Evolutionary conservation across 116 monocot genomes (phyloP).

Genomic region (Papilionanthe hybrid): DNA sequence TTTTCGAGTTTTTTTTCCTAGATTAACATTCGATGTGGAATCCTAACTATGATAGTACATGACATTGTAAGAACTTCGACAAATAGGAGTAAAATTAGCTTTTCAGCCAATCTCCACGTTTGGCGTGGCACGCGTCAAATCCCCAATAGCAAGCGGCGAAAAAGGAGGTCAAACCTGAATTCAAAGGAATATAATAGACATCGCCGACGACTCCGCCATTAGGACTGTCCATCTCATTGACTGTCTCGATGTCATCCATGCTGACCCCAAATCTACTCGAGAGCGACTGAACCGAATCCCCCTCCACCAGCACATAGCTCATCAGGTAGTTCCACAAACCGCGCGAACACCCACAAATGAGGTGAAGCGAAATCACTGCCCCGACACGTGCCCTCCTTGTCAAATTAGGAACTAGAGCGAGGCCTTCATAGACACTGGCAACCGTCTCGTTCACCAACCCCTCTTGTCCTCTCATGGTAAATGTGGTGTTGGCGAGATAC

Average conservation of each 20-base stretch:
- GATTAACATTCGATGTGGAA: too few species aligned
- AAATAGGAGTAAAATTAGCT: too few species aligned
- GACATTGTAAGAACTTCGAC: too few species aligned
- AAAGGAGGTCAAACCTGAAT: slow-evolving; percentile 53
- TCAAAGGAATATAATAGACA: slow-evolving; percentile 81
- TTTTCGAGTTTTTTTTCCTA: too few species aligned
- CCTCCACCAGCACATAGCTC: slow-evolving; percentile 63
- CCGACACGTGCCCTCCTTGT: slow-evolving; percentile 37
- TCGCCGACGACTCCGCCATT: slow-evolving; percentile 33
- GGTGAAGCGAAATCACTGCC: slow-evolving; percentile 54
- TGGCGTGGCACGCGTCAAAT: neutral
- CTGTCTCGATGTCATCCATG: slow-evolving; percentile 83
- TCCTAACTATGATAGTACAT: too few species aligned
- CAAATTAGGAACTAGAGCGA: slow-evolving; percentile 40
- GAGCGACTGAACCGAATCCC: slow-evolving; percentile 64
- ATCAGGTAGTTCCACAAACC: slow-evolving; percentile 92
- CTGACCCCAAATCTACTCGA: slow-evolving; percentile 87
- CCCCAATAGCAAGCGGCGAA: neutral
- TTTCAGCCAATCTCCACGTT: neutral
- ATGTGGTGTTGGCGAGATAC: slow-evolving; percentile 83
- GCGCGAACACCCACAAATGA: slow-evolving; percentile 85
- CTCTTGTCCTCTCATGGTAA: slow-evolving; percentile 33
- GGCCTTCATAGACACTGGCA: slow-evolving; percentile 11
- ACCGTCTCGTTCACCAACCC: slow-evolving; percentile 11
- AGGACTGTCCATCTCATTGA: slow-evolving; percentile 59